These are phyloP conservation scores for Colletotrichum lindemuthianum DNA, from an alignment of 2,329 filamentous ascomycete species.

Conservation along the genomic window DNA sequence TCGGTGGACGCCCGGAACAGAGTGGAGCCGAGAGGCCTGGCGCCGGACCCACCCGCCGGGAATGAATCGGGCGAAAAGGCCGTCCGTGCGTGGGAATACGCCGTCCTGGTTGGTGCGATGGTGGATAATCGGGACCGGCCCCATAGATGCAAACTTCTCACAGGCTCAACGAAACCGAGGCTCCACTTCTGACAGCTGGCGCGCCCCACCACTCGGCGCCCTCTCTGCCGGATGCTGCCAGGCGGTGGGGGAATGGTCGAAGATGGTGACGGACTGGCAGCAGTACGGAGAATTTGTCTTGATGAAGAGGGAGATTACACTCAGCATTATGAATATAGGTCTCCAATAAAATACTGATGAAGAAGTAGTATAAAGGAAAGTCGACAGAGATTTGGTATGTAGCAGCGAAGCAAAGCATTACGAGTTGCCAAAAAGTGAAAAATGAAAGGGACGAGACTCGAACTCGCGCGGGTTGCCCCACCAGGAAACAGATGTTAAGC, in stretches of 20 bases:
- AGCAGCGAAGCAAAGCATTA: no score
- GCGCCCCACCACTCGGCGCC: constrained; percentile 11
- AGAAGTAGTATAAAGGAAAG: background rate
- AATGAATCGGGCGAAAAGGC: constrained; percentile 9
- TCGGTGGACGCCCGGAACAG: constrained; percentile 28
- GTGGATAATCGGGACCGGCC: constrained; percentile 20
- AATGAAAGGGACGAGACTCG: constrained; percentile 35
- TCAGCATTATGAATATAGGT: background rate
- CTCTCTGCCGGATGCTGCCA: background rate
- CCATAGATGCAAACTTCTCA: constrained; percentile 31
- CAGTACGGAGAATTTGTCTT: no score
- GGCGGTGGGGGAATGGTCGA: no score
- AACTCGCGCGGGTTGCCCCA: constrained; percentile 37
- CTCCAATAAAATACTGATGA: background rate
- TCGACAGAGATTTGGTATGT: background rate
- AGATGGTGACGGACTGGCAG: no score
- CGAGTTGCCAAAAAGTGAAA: rapidly evolving
- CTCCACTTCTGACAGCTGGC: constrained; percentile 8
- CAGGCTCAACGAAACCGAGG: constrained; percentile 25
- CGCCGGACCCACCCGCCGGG: constrained; percentile 21
- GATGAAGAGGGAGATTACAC: no score
- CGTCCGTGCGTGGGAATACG: background rate
- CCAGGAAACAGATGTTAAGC: constrained; percentile 35
- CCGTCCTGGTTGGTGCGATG: constrained; percentile 31
- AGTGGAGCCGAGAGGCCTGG: background rate